phyloP scores from a whole-genome alignment of 1,139 yeast genomes.

The Suhomyces ambrosiae region DNA sequence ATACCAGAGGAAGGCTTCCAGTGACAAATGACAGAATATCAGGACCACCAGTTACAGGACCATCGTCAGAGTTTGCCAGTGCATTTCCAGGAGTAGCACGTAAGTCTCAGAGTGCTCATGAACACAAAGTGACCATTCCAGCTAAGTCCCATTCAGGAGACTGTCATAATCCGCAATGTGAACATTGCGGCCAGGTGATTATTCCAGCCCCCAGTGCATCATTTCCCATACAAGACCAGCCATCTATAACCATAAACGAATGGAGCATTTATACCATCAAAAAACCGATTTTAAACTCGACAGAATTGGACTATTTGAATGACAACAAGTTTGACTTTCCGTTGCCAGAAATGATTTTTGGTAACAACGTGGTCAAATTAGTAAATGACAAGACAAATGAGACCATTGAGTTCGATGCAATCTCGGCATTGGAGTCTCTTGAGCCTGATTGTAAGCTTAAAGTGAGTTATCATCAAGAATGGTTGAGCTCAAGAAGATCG shows the following conservation, averaged over 20 bases:
- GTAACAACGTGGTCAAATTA: conserved; percentile 72
- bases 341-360: conserved; percentile 96
- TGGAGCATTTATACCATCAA: conserved; percentile 80
- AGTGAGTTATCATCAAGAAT: conserved; percentile 87
- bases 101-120: background rate
- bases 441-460: conserved; percentile 42
- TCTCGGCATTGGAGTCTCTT: conserved; percentile 77
- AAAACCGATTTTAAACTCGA: conserved; percentile 74
- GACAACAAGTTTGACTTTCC: conserved; percentile 70
- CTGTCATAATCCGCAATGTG: conserved; percentile 58
- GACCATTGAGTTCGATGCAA: conserved; percentile 66
- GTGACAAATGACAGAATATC: conserved; percentile 7
- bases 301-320: conserved; percentile 72
- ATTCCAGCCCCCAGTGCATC: conserved; percentile 73
- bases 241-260: conserved; percentile 64
- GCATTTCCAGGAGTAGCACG: conserved; percentile 1
- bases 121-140: conserved; percentile 28
- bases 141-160: conserved; percentile 35
- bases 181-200: conserved; percentile 67
- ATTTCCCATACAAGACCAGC: conserved; percentile 61
- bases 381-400: conserved; percentile 44
- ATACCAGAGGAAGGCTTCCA: conserved; percentile 42
- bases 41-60: background rate
- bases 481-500: conserved; percentile 69
- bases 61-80: background rate